phyloP scores from a whole-genome alignment of 225 moss, liverwort and hornwort genomes.

The Climacium dendroides region DNA sequence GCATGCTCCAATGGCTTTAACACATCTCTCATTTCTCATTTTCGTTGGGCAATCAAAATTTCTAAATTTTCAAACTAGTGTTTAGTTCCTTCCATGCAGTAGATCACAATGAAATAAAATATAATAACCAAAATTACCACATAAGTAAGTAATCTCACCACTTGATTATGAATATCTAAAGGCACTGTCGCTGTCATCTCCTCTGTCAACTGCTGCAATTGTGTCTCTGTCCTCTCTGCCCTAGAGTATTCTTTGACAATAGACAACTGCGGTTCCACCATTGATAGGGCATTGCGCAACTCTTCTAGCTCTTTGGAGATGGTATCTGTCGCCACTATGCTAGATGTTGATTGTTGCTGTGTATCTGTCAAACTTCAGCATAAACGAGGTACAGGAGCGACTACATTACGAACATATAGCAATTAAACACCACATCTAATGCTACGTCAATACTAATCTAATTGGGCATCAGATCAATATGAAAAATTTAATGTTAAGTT shows the following conservation, averaged over 20 bases:
- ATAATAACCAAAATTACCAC: background rate
- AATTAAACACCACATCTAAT: background rate
- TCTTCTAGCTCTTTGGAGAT: constrained; percentile 4
- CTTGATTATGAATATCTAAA: constrained; percentile 54
- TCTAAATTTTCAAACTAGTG: background rate
- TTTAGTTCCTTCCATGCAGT: background rate
- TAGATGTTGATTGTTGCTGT: background rate
- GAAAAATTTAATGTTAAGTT: too few species aligned
- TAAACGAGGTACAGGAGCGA: background rate
- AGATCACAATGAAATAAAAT: too few species aligned
- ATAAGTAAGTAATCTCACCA: constrained; percentile 17
- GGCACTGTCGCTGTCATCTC: constrained; percentile 43
- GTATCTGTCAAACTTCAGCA: constrained; percentile 13
- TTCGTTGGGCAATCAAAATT: background rate
- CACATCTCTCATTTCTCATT: background rate
- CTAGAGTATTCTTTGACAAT: constrained; percentile 10
- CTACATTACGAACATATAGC: background rate
- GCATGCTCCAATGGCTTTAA: background rate
- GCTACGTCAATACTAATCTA: background rate
- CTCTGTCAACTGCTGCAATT: constrained; percentile 38
- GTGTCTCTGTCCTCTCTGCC: constrained; percentile 31
- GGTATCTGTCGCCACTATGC: background rate
- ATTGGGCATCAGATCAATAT: background rate
- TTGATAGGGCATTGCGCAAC: constrained; percentile 17
- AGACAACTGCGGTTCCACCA: constrained; percentile 19